These are phyloP conservation scores for Narthecium ossifragum DNA, from an alignment of 106 monocot genomes.

Conservation along the genomic window DNA sequence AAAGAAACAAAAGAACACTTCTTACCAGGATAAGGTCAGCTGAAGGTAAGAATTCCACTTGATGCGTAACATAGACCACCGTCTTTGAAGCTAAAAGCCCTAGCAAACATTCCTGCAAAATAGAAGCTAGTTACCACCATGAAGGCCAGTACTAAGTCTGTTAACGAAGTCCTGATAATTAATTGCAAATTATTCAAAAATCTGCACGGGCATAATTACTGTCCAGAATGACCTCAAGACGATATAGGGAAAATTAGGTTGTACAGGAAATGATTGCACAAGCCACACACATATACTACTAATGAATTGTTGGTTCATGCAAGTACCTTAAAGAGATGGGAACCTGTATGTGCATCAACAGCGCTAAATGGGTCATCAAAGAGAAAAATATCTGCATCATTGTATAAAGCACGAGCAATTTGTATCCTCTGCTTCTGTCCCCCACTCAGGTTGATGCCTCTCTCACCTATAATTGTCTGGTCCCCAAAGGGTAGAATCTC, in stretches of 20 bases:
- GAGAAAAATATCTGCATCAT: conserved; percentile 77
- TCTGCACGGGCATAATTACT: no score
- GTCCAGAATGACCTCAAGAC: no score
- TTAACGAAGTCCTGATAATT: no score
- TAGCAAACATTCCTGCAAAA: conserved; percentile 73
- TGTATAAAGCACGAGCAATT: conserved; percentile 90
- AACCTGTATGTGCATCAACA: conserved; percentile 89
- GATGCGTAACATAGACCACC: conserved; percentile 89
- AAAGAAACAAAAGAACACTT: background rate
- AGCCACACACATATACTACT: no score
- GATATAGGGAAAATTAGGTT: no score
- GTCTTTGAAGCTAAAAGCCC: conserved; percentile 69
- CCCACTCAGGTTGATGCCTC: conserved; percentile 94
- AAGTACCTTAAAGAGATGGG: conserved; percentile 82
- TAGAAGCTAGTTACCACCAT: background rate
- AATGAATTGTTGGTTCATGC: no score
- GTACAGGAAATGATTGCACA: no score
- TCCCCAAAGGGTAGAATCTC: conserved; percentile 86
- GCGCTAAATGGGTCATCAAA: conserved; percentile 97
- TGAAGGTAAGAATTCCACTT: conserved; percentile 83
- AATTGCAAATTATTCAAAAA: no score
- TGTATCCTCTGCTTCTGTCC: conserved; percentile 98
- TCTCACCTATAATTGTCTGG: conserved; percentile 79
- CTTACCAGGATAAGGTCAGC: conserved; percentile 93
- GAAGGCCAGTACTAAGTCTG: background rate